Base-by-base conservation (phyloP, 116 monocot genomes). In the Trichopus zeylanicus region DNA sequence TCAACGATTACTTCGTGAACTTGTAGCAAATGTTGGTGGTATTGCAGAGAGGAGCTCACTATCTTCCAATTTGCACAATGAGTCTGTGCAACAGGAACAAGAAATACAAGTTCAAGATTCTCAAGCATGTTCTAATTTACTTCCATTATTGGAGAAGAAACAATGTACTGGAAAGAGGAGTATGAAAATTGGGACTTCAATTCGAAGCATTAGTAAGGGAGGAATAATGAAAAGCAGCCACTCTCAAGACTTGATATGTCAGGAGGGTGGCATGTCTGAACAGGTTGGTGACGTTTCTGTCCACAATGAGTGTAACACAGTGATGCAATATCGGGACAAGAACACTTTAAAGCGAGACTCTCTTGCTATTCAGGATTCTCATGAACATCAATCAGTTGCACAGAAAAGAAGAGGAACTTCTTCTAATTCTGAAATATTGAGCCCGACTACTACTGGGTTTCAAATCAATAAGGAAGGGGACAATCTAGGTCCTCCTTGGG, bases 1-100 rank as follows among this genome's bases (percentile, higher is more conserved):
- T 48, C 90, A 87, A 70, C 70, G 90, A 51, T 63, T 97, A 19
- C 87, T 97, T 46, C 86, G 90, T 59, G 87, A 90, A 48, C 78
- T 97, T 70, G 72, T 85, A 22, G 73, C 66, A 26, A 67, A 74
- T 67, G 57, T 69, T 31, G 72, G 73, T 65, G 77, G 62, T 64
- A 53, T 46, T 7, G 56, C 70, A 57, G 73, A 78, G 49, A 27
- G 31, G 42, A 73, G 59, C 59, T 62, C 64, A 28, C 7, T 57
- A 12, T 62, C 71, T n/a, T 21, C 72, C 29, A 51, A 26, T 37
- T 7, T 38, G 28, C 15, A n/a, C 56, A 62, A 56, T 63, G 64
- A 18, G 61, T 34, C 38, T 51, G 60, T 56, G 18, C 48, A 55
- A 19, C 16, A 54, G 23, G 67, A 54, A 3, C 29, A 70, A 35